phyloP scores from a whole-genome alignment of 139 green algal genomes.

The Chlorella sp. region DNA sequence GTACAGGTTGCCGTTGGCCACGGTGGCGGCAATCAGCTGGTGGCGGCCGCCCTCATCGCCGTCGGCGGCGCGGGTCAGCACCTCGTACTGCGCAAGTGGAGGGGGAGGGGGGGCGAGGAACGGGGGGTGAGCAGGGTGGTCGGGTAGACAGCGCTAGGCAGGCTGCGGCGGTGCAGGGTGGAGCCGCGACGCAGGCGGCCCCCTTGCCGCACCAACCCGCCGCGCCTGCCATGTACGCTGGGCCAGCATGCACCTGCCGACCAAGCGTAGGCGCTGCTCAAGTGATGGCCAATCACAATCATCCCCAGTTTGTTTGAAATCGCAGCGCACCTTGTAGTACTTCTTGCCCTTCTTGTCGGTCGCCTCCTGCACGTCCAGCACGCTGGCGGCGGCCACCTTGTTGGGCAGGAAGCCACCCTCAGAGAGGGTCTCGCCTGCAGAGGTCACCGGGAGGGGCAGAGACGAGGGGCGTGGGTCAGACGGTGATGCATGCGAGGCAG shows the following conservation, averaged over 20 bases:
- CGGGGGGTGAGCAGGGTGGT: not conserved
- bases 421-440: slow-evolving; percentile 80
- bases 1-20: slow-evolving; percentile 87
- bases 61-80: slow-evolving; percentile 89
- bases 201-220: too few species aligned
- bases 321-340: slow-evolving; percentile 87
- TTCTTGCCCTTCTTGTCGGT: slow-evolving; percentile 95
- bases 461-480: too few species aligned
- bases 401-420: slow-evolving; percentile 94
- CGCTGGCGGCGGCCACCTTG: slow-evolving; percentile 79
- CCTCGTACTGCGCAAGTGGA: slow-evolving; percentile 55
- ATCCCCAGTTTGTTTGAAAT: not conserved
- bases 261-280: not conserved
- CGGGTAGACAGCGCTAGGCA: too few species aligned
- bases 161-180: too few species aligned
- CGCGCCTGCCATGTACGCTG: too few species aligned
- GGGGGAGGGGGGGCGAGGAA: not conserved
- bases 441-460: too few species aligned
- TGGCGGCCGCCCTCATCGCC: slow-evolving; percentile 97
- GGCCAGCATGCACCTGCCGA: too few species aligned
- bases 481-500: too few species aligned
- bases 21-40: slow-evolving; percentile 91
- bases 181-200: too few species aligned
- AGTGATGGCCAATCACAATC: not conserved
- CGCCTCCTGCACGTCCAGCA: slow-evolving; percentile 83